These are phyloP conservation scores for Ambispora gerdemannii DNA, from an alignment of 192 early-diverging fungal species.

Conservation along the genomic window DNA sequence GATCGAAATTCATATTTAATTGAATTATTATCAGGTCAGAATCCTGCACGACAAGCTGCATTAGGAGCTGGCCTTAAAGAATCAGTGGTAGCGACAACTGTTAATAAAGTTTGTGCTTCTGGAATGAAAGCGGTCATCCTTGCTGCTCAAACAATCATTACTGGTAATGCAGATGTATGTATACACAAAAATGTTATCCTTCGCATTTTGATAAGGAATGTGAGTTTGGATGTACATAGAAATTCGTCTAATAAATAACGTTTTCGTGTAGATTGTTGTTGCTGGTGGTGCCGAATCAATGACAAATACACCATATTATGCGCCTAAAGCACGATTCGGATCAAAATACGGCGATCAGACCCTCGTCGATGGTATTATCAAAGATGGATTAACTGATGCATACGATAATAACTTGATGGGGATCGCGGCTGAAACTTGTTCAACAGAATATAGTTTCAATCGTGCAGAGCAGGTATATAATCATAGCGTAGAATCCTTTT, in stretches of 20 bases:
- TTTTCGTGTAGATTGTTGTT: constrained; percentile 49
- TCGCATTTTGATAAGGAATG: too few species aligned
- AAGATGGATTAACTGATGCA: constrained; percentile 74
- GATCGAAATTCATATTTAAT: too few species aligned
- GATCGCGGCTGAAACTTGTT: constrained; percentile 76
- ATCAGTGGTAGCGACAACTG: constrained; percentile 65
- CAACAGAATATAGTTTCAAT: constrained; percentile 70
- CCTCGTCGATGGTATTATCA: constrained; percentile 72
- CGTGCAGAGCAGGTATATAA: constrained; percentile 65
- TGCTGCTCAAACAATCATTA: constrained; percentile 70
- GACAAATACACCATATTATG: constrained; percentile 80
- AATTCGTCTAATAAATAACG: constrained; percentile 9
- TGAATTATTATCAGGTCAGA: constrained; percentile 63
- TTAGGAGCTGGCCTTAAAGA: constrained; percentile 68
- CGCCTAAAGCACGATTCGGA: constrained; percentile 75
- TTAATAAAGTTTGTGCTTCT: constrained; percentile 84
- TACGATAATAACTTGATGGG: constrained; percentile 76
- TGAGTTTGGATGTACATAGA: too few species aligned
- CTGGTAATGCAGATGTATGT: constrained; percentile 65
- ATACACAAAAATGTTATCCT: constrained; percentile 18
- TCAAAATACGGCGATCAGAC: constrained; percentile 70
- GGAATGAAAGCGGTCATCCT: constrained; percentile 78
- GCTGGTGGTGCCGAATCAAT: constrained; percentile 80
- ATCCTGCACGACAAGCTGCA: constrained; percentile 80
- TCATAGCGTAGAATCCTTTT: neutral